Base-by-base conservation (phyloP, 78 protist species). In the Dictyostelium firmibasis region DNA sequence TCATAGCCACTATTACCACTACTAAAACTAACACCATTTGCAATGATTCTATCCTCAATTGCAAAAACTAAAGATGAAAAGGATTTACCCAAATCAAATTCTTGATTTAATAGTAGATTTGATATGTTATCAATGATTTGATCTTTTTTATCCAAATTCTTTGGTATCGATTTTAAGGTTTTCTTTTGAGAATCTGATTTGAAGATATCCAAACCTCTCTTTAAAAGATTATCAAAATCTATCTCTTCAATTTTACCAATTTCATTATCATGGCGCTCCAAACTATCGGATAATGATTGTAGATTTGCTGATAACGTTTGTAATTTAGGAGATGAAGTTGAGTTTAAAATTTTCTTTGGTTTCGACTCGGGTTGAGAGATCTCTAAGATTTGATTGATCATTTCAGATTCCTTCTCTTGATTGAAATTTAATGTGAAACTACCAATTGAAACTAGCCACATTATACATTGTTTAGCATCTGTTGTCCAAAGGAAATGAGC, bases 371-470 rank as follows among this genome's bases (percentile, higher is more conserved):
- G 94, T 89, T 89, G 94, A 69, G 53, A 25, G 20, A 89, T 89
- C n/a, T 89, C 94, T 18, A 89, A 67, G 10, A 89, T 89, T 70
- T 89, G 94, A n/a, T 60, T 89, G 33, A 89, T 89, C 94, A 89
- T 89, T 81, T 89, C 82, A 29, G 47, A 79, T 50, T 89, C 94
- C 20, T 78, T 89, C 47, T 89, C 94, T 62, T 43, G 87, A 53
- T 27, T 23, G 27, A 75, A 81, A 29, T 81, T 69, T 5, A 69
- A 4, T 0, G 94, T 89, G 25, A 29, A 70, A 0, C 4, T 14
- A 44, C 88, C 81, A 18, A 89, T 78, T 8, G 83, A 72, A 23
- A 89, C 94, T 23, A 89, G 41, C 94, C 94, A 89, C 81, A 81
- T 69, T 10, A 89, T 89, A 5, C 25, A 29, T n/a, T 78, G 70